A percentile compares a stretch with the other conserved stretches of the same genome.
Conservation (phyloP, 352 stramenopile genomes). For the Phytophthora fragariaefolia region DNA sequence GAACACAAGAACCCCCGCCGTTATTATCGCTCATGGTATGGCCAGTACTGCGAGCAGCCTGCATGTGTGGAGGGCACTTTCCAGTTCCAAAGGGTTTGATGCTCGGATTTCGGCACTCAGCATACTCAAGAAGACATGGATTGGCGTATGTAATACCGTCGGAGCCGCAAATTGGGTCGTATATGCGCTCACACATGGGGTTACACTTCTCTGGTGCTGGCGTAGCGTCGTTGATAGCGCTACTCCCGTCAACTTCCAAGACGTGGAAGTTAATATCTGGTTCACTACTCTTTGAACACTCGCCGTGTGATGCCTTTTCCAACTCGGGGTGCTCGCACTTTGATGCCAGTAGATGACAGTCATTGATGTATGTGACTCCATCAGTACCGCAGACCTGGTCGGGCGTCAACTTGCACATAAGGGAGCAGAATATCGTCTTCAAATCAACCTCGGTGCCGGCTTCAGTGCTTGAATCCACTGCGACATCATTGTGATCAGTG, state of each 20-base stretch:
- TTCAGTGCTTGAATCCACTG: neutral
- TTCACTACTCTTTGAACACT: slow-evolving; percentile 19
- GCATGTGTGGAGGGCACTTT: slow-evolving; percentile 45
- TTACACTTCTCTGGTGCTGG: slow-evolving; percentile 49
- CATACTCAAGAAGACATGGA: slow-evolving; percentile 60
- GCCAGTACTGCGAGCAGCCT: slow-evolving; percentile 19
- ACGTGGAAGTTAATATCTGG: slow-evolving; percentile 7
- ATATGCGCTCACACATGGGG: slow-evolving; percentile 49
- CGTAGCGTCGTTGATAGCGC: neutral
- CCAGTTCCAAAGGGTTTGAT: slow-evolving; percentile 47
- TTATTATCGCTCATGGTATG: slow-evolving; percentile 9
- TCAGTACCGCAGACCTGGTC: slow-evolving; percentile 60
- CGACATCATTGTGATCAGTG: neutral
- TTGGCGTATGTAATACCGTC: slow-evolving; percentile 73
- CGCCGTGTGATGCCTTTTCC: slow-evolving; percentile 47
- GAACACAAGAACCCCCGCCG: slow-evolving; percentile 41
- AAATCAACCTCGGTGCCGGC: slow-evolving; percentile 15
- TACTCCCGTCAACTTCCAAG: slow-evolving; percentile 21
- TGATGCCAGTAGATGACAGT: slow-evolving; percentile 51
- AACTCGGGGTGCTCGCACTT: slow-evolving; percentile 58
- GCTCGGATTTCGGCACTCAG: slow-evolving; percentile 43
- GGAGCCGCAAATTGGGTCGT: slow-evolving; percentile 65
- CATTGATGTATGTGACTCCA: slow-evolving; percentile 59
- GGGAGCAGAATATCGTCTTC: slow-evolving; percentile 35
- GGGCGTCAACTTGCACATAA: slow-evolving; percentile 41